Base-by-base conservation (phyloP, 441 rosid species). In the Euphorbia corollata region DNA sequence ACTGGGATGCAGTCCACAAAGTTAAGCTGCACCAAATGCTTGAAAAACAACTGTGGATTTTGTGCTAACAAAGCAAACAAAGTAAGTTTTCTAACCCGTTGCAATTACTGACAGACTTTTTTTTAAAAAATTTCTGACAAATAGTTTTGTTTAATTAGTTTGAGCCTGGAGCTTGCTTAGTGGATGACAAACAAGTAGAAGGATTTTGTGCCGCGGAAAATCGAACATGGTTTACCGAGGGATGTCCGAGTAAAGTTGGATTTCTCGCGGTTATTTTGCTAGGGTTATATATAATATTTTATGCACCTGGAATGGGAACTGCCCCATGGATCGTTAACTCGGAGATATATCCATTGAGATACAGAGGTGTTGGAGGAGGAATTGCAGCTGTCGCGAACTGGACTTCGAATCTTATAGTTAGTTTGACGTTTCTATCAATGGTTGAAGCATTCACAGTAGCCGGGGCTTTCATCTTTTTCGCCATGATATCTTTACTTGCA, bases 311-410 rank as follows among this genome's bases (percentile, higher is more conserved):
- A 11, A 88, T 92, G 91, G 97, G 98, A 2, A 85, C 90, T 0
- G 91, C 75, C 2, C 98, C 97, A 0, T 85, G 98, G 98, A 82
- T 88, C 4, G 84, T 92, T 7, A 92, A 90, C 86, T 92, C 97
- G 4, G 97, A 90, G 83, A 90, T 92, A 27, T 92, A n/a, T 68
- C 96, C 97, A 0, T 73, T 89, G 81, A 45, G 97, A 90, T 91
- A 89, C 63, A 78, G 96, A 89, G 97, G 96, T 6, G 24, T 86
- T 2, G 87, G 97, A 0, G 97, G 94, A 73, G 94, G 96, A 5
- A 84, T 91, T 6, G 96, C 94, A 0, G 94, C 96, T 0, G 90
- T 87, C 0, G 39, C 86, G 6, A 89, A 89, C 69, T 89, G 92
- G 96, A 59, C 68, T n/a, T 86, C 92, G 0, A 91, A 89, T 61